These are phyloP conservation scores for Pharnaceum exiguum DNA, from an alignment of 148 eudicot species.

Conservation along the genomic window DNA sequence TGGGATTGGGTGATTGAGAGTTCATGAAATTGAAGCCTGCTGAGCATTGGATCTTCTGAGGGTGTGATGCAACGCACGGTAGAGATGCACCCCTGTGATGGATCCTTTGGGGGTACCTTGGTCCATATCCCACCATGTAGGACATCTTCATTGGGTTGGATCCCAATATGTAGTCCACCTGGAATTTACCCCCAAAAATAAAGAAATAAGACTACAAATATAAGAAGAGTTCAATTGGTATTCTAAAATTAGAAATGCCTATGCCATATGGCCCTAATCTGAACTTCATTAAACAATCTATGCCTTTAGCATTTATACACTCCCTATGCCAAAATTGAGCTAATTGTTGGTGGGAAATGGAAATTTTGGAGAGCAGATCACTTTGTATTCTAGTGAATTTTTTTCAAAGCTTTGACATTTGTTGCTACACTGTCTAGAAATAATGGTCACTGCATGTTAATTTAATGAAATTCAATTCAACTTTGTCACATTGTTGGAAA, in stretches of 20 bases:
- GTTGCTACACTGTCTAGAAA: too few species aligned
- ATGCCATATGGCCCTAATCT: too few species aligned
- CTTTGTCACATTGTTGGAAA: too few species aligned
- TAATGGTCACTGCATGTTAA: too few species aligned
- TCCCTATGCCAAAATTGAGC: too few species aligned
- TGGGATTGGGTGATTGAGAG: slow-evolving; percentile 67
- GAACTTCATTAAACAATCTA: too few species aligned
- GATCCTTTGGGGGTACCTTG: slow-evolving; percentile 59
- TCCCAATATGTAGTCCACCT: slow-evolving; percentile 80
- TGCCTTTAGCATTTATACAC: too few species aligned
- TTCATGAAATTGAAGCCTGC: slow-evolving; percentile 54
- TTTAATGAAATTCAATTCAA: too few species aligned
- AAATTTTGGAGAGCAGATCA: background rate
- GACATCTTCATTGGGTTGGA: slow-evolving; percentile 79
- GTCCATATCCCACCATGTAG: slow-evolving; percentile 82
- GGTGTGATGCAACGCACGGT: slow-evolving; percentile 57
- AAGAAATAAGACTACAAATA: background rate
- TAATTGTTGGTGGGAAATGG: background rate
- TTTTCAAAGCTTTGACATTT: too few species aligned
- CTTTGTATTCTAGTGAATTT: too few species aligned
- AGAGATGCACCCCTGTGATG: slow-evolving; percentile 86
- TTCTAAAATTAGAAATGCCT: background rate
- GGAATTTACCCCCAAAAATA: background rate
- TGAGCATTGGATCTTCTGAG: slow-evolving; percentile 66
- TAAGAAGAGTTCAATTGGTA: background rate